A percentile compares a stretch with the other conserved stretches of the same genome.
Conservation (phyloP, 768 basidiomycete species). For the Hortiboletus flavorubellus region DNA sequence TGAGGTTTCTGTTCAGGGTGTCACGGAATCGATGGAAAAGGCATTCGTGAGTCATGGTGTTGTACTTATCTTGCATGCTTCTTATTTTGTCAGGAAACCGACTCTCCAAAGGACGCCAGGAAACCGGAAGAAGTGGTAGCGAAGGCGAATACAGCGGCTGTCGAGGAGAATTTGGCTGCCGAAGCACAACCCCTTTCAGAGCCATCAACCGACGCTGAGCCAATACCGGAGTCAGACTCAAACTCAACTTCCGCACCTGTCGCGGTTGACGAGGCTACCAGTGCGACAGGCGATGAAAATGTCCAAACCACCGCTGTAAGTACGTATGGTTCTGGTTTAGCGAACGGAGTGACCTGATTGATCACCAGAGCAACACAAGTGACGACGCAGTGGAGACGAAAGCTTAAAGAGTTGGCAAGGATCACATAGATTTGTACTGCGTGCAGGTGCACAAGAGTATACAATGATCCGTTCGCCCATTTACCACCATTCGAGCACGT, state of each 20-base stretch:
- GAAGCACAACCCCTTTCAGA: background rate
- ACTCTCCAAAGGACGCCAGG: slow-evolving; percentile 33
- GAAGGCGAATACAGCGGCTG: background rate
- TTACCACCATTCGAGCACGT: background rate
- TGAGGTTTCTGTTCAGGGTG: slow-evolving; percentile 24
- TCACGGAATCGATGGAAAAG: slow-evolving; percentile 30
- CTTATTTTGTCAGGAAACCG: slow-evolving; percentile 23
- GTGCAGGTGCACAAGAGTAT: background rate
- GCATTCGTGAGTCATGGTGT: slow-evolving; percentile 21
- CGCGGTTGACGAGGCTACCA: slow-evolving; percentile 1
- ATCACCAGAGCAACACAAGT: background rate
- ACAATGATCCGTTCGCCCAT: background rate
- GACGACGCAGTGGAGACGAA: slow-evolving; percentile 5
- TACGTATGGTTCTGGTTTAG: background rate
- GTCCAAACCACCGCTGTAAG: slow-evolving; percentile 15
- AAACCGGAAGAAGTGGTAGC: slow-evolving; percentile 23
- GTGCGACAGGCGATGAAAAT: slow-evolving; percentile 6
- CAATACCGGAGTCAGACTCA: background rate
- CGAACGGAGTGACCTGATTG: slow-evolving; percentile 2
- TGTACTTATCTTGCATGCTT: background rate
- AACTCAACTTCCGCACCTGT: background rate
- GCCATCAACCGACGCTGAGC: background rate
- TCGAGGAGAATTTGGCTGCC: background rate
- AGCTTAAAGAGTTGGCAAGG: background rate
- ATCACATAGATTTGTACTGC: slow-evolving; percentile 4